These are phyloP conservation scores for Globisporangium rhizosaccharum DNA, from an alignment of 352 stramenopile species.

Conservation along the genomic window DNA sequence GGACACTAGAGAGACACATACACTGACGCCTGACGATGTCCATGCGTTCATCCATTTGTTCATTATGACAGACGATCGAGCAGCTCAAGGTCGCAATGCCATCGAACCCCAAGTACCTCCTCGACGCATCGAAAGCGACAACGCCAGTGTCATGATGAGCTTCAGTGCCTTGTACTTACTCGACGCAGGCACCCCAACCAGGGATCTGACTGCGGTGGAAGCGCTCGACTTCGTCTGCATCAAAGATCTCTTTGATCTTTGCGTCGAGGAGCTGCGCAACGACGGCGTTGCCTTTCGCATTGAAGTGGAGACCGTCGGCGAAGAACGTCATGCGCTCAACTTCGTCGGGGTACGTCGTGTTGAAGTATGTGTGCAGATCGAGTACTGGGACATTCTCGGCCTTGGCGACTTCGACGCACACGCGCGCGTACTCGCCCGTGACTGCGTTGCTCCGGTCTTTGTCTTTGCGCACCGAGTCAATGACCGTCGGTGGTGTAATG, in stretches of 20 bases:
- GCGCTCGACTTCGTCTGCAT: slow-evolving; percentile 2
- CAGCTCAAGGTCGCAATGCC: slow-evolving; percentile 39
- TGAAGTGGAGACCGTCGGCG: slow-evolving; percentile 49
- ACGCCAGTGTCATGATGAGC: background rate
- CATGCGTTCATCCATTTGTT: background rate
- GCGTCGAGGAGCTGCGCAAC: slow-evolving; percentile 26
- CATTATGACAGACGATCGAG: slow-evolving; percentile 33
- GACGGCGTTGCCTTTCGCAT: slow-evolving; percentile 33
- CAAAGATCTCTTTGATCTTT: slow-evolving; percentile 24
- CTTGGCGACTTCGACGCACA: slow-evolving; percentile 26
- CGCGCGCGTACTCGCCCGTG: slow-evolving; percentile 28
- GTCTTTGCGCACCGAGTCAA: slow-evolving; percentile 25
- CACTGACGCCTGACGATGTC: background rate
- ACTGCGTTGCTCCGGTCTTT: slow-evolving; percentile 35
- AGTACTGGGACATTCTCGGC: slow-evolving; percentile 22
- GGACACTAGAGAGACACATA: background rate
- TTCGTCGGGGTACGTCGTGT: slow-evolving; percentile 18
- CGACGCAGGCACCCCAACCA: slow-evolving; percentile 8
- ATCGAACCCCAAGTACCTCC: slow-evolving; percentile 33
- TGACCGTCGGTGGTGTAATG: slow-evolving; percentile 38
- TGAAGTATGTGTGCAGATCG: slow-evolving; percentile 41
- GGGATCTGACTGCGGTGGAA: slow-evolving; percentile 10
- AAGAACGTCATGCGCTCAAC: slow-evolving; percentile 24
- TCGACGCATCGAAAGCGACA: slow-evolving; percentile 20
- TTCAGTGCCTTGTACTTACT: background rate